These are phyloP conservation scores for Rhizopogon roseolus DNA, from an alignment of 768 basidiomycete species.

Conservation along the genomic window DNA sequence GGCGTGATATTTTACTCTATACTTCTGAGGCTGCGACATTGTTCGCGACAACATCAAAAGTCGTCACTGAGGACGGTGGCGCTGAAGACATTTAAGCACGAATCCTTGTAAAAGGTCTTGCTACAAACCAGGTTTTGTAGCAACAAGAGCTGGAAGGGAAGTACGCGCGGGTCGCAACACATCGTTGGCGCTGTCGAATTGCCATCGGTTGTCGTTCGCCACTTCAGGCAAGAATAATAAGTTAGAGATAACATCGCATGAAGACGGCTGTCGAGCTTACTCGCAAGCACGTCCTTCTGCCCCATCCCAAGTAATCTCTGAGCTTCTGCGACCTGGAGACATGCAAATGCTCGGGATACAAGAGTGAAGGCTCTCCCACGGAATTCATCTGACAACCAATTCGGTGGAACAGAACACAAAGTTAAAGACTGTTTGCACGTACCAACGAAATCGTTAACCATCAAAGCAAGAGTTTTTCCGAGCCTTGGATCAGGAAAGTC, in stretches of 20 bases:
- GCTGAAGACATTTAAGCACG: neutral
- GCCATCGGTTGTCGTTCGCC: slow-evolving; percentile 43
- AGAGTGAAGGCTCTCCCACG: slow-evolving; percentile 51
- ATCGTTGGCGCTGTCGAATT: slow-evolving; percentile 41
- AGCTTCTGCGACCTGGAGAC: slow-evolving; percentile 50
- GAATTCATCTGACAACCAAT: slow-evolving; percentile 45
- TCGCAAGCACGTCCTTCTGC: slow-evolving; percentile 24
- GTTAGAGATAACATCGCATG: neutral
- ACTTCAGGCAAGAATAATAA: slow-evolving; percentile 22
- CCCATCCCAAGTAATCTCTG: slow-evolving; percentile 52
- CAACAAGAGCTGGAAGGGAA: neutral
- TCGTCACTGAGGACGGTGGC: slow-evolving; percentile 40
- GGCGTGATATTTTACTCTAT: slow-evolving; percentile 1
- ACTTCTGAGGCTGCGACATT: slow-evolving; percentile 49
- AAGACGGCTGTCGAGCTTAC: slow-evolving; percentile 14
- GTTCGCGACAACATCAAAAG: slow-evolving; percentile 47
- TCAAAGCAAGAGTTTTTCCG: slow-evolving; percentile 35
- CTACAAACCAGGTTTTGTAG: slow-evolving; percentile 1
- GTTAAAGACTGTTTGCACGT: slow-evolving; percentile 11
- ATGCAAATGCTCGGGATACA: slow-evolving; percentile 60
- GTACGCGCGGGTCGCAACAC: slow-evolving; percentile 36
- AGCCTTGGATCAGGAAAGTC: slow-evolving; percentile 45
- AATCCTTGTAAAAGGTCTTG: slow-evolving; percentile 5
- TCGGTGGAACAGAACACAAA: neutral
- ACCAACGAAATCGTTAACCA: slow-evolving; percentile 54